Conservation (phyloP, 371 early-diverging fungal genomes). For the Thermomucor indicae-seudaticae region DNA sequence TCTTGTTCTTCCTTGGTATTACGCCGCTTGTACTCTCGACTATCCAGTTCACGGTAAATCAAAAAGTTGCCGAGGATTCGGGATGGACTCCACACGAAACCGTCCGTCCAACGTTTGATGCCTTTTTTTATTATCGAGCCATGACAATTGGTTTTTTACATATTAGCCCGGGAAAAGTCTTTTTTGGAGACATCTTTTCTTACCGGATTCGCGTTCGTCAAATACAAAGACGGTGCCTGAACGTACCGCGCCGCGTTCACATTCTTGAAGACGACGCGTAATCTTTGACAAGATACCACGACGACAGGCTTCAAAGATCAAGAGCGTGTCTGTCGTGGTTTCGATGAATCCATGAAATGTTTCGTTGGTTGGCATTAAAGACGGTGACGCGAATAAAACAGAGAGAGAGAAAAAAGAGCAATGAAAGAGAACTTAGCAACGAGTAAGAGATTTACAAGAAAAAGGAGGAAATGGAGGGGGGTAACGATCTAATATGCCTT, state of each 20-base stretch:
- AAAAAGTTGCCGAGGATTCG: constrained; percentile 52
- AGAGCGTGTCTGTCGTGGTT: constrained; percentile 61
- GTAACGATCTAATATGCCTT: no score
- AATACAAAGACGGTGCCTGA: constrained; percentile 70
- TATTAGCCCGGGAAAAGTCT: neutral
- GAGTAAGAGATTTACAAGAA: no score
- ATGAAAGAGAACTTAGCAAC: no score
- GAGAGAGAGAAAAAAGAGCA: neutral
- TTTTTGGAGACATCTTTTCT: neutral
- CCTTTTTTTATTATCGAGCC: constrained; percentile 18
- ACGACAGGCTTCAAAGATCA: constrained; percentile 69
- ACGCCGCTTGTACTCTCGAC: constrained; percentile 6
- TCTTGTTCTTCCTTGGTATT: neutral
- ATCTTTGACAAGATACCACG: constrained; percentile 55
- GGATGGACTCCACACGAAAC: constrained; percentile 55
- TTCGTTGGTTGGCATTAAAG: constrained; percentile 29
- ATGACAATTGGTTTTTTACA: no score
- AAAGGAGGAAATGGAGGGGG: no score
- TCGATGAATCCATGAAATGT: constrained; percentile 54
- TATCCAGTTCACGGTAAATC: constrained; percentile 45
- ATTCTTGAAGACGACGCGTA: constrained; percentile 57
- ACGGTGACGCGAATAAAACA: neutral
- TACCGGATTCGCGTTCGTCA: constrained; percentile 67
- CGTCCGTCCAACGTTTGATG: constrained; percentile 69
- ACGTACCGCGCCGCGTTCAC: constrained; percentile 54